Percentiles rank a stretch among this genome's conserved stretches.
phyloP scores from a whole-genome alignment of 2,329 filamentous ascomycete genomes.

The Colletotrichum cuscutae region DNA sequence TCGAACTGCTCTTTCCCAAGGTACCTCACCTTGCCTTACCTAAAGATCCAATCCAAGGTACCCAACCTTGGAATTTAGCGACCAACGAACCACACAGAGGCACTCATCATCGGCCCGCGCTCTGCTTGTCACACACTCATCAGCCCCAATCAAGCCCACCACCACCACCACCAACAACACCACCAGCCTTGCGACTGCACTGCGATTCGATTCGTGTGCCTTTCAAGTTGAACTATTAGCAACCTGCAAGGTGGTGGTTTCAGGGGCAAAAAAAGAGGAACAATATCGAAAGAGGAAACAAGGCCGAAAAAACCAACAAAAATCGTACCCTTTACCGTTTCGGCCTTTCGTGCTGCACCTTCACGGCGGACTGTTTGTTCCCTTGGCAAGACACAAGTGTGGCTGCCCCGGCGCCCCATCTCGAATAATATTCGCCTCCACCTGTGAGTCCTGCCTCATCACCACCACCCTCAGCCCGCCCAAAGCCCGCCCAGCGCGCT shows the following conservation, averaged over 20 bases:
- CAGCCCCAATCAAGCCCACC: background rate
- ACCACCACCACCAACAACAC: background rate
- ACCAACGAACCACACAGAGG: background rate
- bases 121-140: background rate
- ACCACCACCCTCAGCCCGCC: slow-evolving; percentile 15
- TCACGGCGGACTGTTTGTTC: background rate
- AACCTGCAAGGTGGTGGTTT: background rate
- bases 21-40: background rate
- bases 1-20: background rate
- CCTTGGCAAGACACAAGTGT: slow-evolving; percentile 23
- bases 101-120: background rate
- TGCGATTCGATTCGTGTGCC: background rate
- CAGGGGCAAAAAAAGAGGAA: background rate
- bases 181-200: background rate
- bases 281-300: background rate
- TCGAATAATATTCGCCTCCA: slow-evolving; percentile 34
- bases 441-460: slow-evolving; percentile 33
- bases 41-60: too few relatives aligned
- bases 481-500: slow-evolving; percentile 32
- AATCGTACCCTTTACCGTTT: background rate
- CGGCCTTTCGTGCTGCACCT: background rate
- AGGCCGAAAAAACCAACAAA: background rate
- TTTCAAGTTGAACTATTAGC: background rate
- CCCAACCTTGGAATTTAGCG: background rate
- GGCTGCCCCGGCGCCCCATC: slow-evolving; percentile 31